phyloP scores from a whole-genome alignment of 345 rosid species.

The Mangifera indica region DNA sequence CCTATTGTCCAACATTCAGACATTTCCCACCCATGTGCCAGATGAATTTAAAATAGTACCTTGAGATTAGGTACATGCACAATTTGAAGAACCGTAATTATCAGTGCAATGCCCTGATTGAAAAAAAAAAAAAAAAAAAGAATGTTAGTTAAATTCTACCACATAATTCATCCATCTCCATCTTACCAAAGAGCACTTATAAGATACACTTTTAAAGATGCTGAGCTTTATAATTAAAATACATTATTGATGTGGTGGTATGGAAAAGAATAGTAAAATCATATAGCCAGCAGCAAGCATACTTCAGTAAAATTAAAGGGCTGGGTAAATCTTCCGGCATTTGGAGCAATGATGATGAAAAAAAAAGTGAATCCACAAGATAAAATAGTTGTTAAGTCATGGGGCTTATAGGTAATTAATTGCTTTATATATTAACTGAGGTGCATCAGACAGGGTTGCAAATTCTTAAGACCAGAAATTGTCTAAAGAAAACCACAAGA shows the following conservation, averaged over 20 bases:
- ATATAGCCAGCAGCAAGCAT: background rate
- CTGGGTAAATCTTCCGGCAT: background rate
- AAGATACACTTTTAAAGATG: background rate
- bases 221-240: background rate
- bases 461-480: too few species aligned
- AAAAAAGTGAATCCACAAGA: conserved; percentile 1
- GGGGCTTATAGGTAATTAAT: too few species aligned
- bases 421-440: too few species aligned
- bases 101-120: conserved; percentile 86
- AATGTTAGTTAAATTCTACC: conserved; percentile 12
- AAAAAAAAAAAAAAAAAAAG: conserved; percentile 22
- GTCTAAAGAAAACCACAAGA: too few species aligned
- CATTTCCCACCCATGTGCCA: background rate
- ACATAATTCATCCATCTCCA: conserved; percentile 8
- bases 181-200: background rate
- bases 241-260: background rate
- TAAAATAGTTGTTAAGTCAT: background rate
- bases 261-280: background rate
- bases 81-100: conserved; percentile 92
- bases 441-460: too few species aligned
- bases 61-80: conserved; percentile 95
- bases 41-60: conserved; percentile 41
- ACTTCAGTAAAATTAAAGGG: background rate
- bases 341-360: background rate
- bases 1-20: conserved; percentile 1